A percentile compares a stretch with the other conserved stretches of the same genome.
phyloP scores from a whole-genome alignment of 148 eudicot species.

The Diospyros lotus region DNA sequence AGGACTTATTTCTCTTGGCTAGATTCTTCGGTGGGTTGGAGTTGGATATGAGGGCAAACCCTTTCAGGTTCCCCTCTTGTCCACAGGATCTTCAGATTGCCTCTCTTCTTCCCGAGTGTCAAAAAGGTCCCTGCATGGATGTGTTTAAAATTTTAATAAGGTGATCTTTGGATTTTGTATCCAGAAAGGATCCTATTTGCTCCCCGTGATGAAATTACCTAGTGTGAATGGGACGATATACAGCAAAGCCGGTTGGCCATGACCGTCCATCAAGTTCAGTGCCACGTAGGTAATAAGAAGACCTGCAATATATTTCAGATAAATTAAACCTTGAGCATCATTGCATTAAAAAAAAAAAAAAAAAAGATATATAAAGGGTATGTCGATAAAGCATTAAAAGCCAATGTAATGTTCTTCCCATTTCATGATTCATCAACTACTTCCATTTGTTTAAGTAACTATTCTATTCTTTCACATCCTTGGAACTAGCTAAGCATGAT shows the following conservation, averaged over 20 bases:
- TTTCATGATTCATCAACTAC: not conserved
- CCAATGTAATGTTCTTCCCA: not conserved
- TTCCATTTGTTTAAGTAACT: not conserved
- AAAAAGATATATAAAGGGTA: not conserved
- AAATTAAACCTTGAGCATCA: too few species aligned
- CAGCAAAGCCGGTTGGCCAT: conserved; percentile 88
- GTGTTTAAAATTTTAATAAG: too few species aligned
- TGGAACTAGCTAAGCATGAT: not conserved
- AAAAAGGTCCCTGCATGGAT: conserved; percentile 53
- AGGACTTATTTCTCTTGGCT: conserved; percentile 10
- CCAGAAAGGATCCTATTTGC: not conserved
- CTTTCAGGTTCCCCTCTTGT: conserved; percentile 63
- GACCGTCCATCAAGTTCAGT: conserved; percentile 79
- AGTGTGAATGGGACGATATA: conserved; percentile 80
- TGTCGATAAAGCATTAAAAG: not conserved
- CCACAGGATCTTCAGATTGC: conserved; percentile 64
- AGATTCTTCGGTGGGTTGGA: conserved; percentile 32
- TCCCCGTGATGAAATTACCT: conserved; percentile 28
- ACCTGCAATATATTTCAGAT: conserved; percentile 38
- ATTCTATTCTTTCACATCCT: not conserved
- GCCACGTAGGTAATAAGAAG: conserved; percentile 81
- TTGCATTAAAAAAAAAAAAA: not conserved
- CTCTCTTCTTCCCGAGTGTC: conserved; percentile 55
- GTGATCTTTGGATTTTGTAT: not conserved
- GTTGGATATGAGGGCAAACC: conserved; percentile 55